A percentile compares a stretch with the other conserved stretches of the same genome.
These are phyloP conservation scores for Comarum palustre DNA, from an alignment of 306 rosid genomes.

Conservation along the genomic window DNA sequence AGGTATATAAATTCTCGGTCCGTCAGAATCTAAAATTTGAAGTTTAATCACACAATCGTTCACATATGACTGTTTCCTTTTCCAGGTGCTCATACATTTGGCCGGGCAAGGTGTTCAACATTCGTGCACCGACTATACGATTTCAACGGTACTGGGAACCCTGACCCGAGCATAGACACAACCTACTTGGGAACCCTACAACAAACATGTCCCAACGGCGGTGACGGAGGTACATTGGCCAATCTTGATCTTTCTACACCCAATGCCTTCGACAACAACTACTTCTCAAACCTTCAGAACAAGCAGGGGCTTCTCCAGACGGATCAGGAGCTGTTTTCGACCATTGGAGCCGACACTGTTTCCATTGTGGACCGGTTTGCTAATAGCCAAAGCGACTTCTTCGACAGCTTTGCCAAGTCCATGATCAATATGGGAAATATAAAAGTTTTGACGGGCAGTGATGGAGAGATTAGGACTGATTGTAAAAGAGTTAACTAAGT, in stretches of 20 bases:
- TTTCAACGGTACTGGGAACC: conserved; percentile 17
- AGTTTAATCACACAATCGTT: neutral
- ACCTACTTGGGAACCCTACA: conserved; percentile 29
- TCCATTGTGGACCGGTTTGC: conserved; percentile 34
- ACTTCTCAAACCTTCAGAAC: conserved; percentile 42
- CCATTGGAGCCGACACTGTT: conserved; percentile 24
- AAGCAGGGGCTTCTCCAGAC: conserved; percentile 36
- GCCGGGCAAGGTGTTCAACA: conserved; percentile 27
- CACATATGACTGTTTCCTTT: neutral
- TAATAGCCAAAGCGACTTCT: conserved; percentile 32
- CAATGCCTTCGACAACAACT: conserved; percentile 36
- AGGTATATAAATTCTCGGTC: conserved; percentile 13
- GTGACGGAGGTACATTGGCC: neutral
- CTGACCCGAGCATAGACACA: conserved; percentile 34
- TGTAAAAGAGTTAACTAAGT: conserved; percentile 37
- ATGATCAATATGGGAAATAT: conserved; percentile 47
- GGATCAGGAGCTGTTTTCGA: conserved; percentile 44
- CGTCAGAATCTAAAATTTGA: neutral
- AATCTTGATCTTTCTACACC: conserved; percentile 38
- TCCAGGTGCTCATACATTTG: conserved; percentile 50
- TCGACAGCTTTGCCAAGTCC: conserved; percentile 33
- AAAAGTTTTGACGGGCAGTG: conserved; percentile 30
- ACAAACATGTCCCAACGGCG: conserved; percentile 33
- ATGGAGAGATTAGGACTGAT: conserved; percentile 39
- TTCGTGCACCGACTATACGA: conserved; percentile 26